Conservation (phyloP, 177 flowering plant genomes). For the Vitis hybrid region DNA sequence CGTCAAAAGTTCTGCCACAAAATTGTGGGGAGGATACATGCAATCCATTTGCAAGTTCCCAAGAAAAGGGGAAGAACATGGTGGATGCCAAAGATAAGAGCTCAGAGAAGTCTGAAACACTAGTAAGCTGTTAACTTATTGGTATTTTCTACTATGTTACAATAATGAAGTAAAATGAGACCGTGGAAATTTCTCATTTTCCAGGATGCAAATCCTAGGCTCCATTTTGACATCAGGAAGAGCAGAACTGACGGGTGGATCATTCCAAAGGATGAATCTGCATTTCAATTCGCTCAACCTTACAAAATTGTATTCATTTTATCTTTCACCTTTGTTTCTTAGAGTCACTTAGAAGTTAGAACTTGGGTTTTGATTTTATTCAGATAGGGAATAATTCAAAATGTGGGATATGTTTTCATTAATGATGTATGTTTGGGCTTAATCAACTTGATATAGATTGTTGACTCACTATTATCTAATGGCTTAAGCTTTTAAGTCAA, state of each 20-base stretch:
- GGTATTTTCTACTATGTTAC: not conserved
- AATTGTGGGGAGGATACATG: slow-evolving; percentile 31
- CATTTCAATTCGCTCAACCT: slow-evolving; percentile 32
- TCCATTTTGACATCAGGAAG: slow-evolving; percentile 20
- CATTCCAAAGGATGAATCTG: slow-evolving; percentile 26
- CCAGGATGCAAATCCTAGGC: slow-evolving; percentile 22
- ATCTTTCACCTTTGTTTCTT: not conserved
- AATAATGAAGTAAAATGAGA: not conserved
- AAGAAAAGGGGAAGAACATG: slow-evolving; percentile 19
- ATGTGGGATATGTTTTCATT: not conserved
- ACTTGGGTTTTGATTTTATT: not conserved
- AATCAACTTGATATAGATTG: no score
- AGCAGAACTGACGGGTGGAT: slow-evolving; percentile 14
- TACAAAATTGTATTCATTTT: slow-evolving; percentile 34
- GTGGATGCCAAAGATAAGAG: slow-evolving; percentile 20
- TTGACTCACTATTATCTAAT: no score
- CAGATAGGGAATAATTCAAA: not conserved
- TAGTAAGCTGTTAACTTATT: slow-evolving; percentile 23
- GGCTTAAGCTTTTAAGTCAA: no score
- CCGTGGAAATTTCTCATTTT: not conserved
- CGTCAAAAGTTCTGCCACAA: slow-evolving; percentile 44
- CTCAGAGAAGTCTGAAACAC: slow-evolving; percentile 25
- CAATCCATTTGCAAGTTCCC: slow-evolving; percentile 11
- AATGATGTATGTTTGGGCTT: no score
- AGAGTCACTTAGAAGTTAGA: not conserved